phyloP scores from a whole-genome alignment of 2,329 filamentous ascomycete genomes.

The Boeremia lycopersici region DNA sequence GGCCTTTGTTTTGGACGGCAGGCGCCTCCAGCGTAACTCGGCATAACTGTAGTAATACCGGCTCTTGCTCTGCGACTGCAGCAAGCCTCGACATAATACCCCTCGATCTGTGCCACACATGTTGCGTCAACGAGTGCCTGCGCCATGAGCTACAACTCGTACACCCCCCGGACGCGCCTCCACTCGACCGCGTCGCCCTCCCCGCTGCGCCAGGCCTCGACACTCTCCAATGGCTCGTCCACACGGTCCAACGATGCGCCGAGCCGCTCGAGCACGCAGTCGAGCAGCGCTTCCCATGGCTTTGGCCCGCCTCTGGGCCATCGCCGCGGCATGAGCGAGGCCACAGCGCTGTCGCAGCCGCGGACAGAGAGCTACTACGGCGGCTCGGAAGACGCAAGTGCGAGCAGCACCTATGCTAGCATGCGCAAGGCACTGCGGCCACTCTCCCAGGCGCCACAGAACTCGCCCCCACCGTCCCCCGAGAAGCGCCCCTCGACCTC shows the following conservation, averaged over 20 bases:
- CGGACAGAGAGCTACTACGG: constrained; percentile 55
- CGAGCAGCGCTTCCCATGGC: constrained; percentile 72
- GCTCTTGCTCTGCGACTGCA: constrained; percentile 23
- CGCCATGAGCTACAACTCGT: constrained; percentile 46
- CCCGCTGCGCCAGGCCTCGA: constrained; percentile 67
- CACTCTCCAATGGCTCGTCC: constrained; percentile 73
- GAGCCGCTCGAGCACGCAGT: constrained; percentile 71
- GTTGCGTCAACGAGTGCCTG: constrained; percentile 25
- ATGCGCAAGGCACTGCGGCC: constrained; percentile 77
- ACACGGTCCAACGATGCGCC: constrained; percentile 66
- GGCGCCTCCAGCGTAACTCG: constrained; percentile 30
- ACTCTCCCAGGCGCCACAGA: constrained; percentile 40
- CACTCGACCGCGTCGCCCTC: constrained; percentile 52
- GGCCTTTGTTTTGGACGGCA: constrained; percentile 26
- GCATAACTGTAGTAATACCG: constrained; percentile 33
- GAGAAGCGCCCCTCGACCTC: constrained; percentile 23
- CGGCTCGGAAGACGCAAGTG: constrained; percentile 50
- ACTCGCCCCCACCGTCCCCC: constrained; percentile 38
- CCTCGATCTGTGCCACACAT: constrained; percentile 37
- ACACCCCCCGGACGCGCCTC: constrained; percentile 47
- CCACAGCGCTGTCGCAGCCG: constrained; percentile 60
- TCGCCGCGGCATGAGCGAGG: constrained; percentile 78
- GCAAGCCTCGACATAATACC: constrained; percentile 19
- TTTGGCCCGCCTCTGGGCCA: constrained; percentile 60
- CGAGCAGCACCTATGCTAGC: constrained; percentile 72